A percentile compares a stretch with the other conserved stretches of the same genome.
Conservation (phyloP, 139 green algal species). For the Ettlia oleoabundans region DNA sequence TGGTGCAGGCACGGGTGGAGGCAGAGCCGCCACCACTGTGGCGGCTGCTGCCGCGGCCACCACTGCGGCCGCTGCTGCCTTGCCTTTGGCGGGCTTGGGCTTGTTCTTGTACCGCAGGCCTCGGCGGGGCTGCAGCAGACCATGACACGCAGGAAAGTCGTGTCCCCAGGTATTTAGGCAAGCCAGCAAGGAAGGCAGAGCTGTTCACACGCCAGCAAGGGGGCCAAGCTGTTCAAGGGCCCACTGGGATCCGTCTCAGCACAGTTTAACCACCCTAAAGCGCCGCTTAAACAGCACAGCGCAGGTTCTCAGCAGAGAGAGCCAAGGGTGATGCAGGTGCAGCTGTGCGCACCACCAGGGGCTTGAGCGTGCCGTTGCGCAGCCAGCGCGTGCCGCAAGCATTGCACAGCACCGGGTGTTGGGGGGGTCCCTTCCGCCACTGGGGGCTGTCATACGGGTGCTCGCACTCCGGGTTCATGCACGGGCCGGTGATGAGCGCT, state of each 20-base stretch:
- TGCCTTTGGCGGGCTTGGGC: conserved; percentile 17
- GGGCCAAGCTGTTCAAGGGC: too few relatives aligned
- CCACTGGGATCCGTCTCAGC: too few relatives aligned
- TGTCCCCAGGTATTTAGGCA: too few relatives aligned
- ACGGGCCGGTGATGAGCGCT: conserved; percentile 21
- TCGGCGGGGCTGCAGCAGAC: conserved; percentile 32
- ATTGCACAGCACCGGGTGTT: conserved; percentile 75
- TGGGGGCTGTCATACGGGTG: conserved; percentile 47
- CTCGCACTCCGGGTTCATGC: conserved; percentile 46
- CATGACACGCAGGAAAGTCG: too few relatives aligned
- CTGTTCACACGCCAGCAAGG: too few relatives aligned
- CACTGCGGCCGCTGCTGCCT: not conserved
- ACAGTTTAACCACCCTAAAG: too few relatives aligned
- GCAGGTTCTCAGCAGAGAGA: not conserved
- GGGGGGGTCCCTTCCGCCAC: conserved; percentile 70
- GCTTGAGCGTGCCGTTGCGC: conserved; percentile 45
- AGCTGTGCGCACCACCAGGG: conserved; percentile 34
- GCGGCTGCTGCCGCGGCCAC: conserved; percentile 2
- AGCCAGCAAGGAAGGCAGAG: too few relatives aligned
- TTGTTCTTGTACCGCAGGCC: conserved; percentile 51
- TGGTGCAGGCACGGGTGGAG: not conserved
- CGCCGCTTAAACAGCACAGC: not conserved
- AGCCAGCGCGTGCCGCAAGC: conserved; percentile 74
- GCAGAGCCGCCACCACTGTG: not conserved
- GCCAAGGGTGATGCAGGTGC: not conserved